Evolutionary conservation across 176 grass and related monocot species (phyloP), one percentile per base, ranked within the genome.

Genomic region (Eremochloa ophiuroides): DNA sequence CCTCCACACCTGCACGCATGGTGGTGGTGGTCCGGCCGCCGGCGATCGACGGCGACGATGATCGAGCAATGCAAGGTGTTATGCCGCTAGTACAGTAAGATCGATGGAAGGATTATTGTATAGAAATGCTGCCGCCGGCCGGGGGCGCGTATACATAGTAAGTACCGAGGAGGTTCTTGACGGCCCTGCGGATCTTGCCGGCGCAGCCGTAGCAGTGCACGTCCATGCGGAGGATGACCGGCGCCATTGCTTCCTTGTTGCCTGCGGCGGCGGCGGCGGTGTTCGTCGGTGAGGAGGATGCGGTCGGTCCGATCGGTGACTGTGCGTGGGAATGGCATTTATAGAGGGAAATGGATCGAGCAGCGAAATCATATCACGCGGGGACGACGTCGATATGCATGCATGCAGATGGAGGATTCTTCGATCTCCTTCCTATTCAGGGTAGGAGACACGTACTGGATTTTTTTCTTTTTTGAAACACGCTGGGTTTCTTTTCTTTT

Each of bases 161-260:
- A 3, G 6, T 30, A 31, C 71, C 59, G 25, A 65, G 18, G 1
- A 30, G 10, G 0, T 78, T 62, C 40, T 78, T 44, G 60, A 78
- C 10, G 40, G 12, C 17, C 40, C 2, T 33, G 39, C 60, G 60
- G 60, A 78, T 78, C 76, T 43, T 78, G 39, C 28, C 29, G 26
- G 75, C 75, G 75, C 75, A 78, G 10, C 75, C 39, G 39, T 20
- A 17, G 75, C 75, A 78, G 75, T 78, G 75, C 26, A 78, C 75
- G 5, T 46, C 10, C 40, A 22, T 78, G 2, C 13, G 16, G 10
- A 78, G 76, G 60, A 78, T 47, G 10, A 78, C 40, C 5, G 76
- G 76, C 17, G 76, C 76, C 60, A 78, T 76, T 53, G 20, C 50
- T 17, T 17, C 46, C 18, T 5, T 55, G 7, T 10, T 23, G 2